Evolutionary conservation across 768 basidiomycete species (phyloP), one percentile per base, ranked within the genome.

Genomic region (Hericium rajendrae): DNA sequence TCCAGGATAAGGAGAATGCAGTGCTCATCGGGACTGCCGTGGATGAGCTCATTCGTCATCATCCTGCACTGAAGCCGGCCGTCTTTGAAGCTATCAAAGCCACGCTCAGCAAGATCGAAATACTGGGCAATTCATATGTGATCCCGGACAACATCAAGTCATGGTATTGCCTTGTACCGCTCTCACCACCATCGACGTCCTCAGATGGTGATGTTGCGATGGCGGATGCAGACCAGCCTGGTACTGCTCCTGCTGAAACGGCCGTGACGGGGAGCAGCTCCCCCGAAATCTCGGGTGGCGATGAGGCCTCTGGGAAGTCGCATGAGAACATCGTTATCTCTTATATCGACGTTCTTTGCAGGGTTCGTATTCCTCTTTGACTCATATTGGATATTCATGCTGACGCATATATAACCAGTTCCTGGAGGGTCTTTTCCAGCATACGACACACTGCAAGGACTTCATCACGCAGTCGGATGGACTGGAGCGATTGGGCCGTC

Each of bases 41-140:
- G 22, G 97, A 99, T 64, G 97, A 99, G 67, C 85, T 99, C 57
- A 86, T 95, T 58, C 84, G 97, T 5, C 97, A 99, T 66, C 97
- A 99, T 69, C 97, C 97, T 3, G 77, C 80, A 1, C 76, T 99
- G 50, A 95, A 92, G 68, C 69, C 78, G 2, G 71, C 85, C 22
- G 85, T 97, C 15, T 89, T 95, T 60, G 83, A 88, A 13, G 81
- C 89, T 1, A 71, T 94, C 59, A 85, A 84, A 58, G 73, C 79
- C 1, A 83, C 87, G 6, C 72, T 97, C 61, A 72, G 76, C 59
- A 82, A 79, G 68, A 84, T 97, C 38, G 86, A 92, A 68, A 82
- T 83, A 49, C 70, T 89, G 2, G 94, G 91, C 10, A 78, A 77
- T 51, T 67, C 74, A 2, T 91, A 78, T 59, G 70, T 70, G 6